A percentile compares a stretch with the other conserved stretches of the same genome.
Conservation (phyloP, 371 early-diverging fungal species). For the Mucor saturninus region DNA sequence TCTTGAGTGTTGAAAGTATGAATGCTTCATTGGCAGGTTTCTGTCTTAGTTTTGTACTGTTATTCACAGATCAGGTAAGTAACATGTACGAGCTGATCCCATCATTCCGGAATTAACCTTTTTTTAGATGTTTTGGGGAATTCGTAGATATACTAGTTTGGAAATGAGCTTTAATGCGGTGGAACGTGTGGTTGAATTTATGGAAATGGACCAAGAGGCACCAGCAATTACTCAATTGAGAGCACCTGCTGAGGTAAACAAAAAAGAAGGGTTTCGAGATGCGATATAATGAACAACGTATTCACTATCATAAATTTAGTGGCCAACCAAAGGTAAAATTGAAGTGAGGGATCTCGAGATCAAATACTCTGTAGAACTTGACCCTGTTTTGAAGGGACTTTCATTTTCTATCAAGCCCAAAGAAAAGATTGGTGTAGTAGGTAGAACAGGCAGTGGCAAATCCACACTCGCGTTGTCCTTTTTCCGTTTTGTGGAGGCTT, state of each 20-base stretch:
- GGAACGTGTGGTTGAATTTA: conserved; percentile 85
- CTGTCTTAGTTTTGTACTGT: conserved; percentile 72
- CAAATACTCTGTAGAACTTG: conserved; percentile 64
- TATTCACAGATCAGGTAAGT: conserved; percentile 60
- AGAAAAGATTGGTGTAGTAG: conserved; percentile 70
- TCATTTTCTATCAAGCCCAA: conserved; percentile 53
- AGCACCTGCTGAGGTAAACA: conserved; percentile 53
- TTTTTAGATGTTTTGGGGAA: conserved; percentile 62
- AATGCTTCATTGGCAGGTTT: conserved; percentile 79
- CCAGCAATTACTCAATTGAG: conserved; percentile 53
- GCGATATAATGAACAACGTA: no score
- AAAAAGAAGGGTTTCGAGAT: neutral
- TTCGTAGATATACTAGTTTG: conserved; percentile 73
- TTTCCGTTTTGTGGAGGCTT: conserved; percentile 78
- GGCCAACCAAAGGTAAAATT: conserved; percentile 71
- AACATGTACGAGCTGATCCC: neutral
- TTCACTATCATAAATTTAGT: conserved; percentile 18
- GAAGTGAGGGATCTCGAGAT: conserved; percentile 61
- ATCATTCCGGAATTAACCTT: neutral
- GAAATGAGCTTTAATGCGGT: conserved; percentile 87
- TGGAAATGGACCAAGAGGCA: conserved; percentile 79
- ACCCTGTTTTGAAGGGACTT: conserved; percentile 64
- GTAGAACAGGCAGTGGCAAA: conserved; percentile 82
- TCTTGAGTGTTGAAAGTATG: conserved; percentile 49
- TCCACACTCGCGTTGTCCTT: conserved; percentile 74